Evolutionary conservation across 345 rosid genomes (phyloP), one percentile per base, ranked within the genome.

Genomic region (Bretschneidera sinensis): DNA sequence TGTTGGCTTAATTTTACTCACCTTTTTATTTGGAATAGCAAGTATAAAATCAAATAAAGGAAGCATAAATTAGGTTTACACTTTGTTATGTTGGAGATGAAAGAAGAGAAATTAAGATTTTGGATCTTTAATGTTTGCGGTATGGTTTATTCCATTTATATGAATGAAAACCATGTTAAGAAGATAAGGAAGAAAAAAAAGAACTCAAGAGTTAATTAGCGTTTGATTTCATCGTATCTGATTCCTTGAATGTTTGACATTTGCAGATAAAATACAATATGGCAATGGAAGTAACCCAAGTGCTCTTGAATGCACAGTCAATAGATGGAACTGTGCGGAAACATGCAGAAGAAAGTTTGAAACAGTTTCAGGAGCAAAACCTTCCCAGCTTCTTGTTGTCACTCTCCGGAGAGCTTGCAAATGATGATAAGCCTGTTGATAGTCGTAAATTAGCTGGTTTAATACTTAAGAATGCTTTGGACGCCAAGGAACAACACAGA

Each of bases 401-500:
- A 10, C 85, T 86, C 58, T 80, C 87, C 59, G 81, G 81, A 28
- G 92, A 85, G 74, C 73, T 85, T 55, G 80, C 83, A 0, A 82
- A 74, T 18, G 92, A 86, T 17, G 92, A 86, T 35, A 86, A 86
- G 73, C 92, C 89, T 24, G 85, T 79, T 39, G 89, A 86, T 47
- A 83, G 89, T 59, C 85, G 92, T 52, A 86, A 79, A 66, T 75
- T 86, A 76, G 92, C 88, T 0, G 92, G 92, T 50, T 74, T 85
- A 64, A 81, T 85, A 17, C 76, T 85, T 4, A 85, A 85, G 55
- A 85, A 85, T 61, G 84, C 86, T 2, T 70, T 85, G 67, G 92
- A 83, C 79, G 92, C 92, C 28, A 86, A 83, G 78, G 92, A 86
- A 64, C 92, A 86, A 11, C 88, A 79, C 68, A 77, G 88, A 58